Base-by-base conservation (phyloP, 257 asterid genomes). In the Solanum infundibuliforme region DNA sequence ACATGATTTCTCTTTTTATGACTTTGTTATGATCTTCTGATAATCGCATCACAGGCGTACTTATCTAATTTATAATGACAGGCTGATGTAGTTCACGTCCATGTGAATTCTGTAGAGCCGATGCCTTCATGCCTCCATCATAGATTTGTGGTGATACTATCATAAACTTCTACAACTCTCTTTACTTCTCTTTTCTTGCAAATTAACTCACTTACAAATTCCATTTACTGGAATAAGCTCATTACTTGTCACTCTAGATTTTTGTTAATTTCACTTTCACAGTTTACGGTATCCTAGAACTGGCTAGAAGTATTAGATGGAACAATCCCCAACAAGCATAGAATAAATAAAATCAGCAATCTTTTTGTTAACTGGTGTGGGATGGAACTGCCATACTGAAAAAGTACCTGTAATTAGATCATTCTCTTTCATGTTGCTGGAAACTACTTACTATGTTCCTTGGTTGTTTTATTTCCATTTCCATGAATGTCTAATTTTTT, bases 71-170 rank as follows among this genome's bases (percentile, higher is more conserved):
- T 89, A 36, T 76, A 86, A 65, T 90, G 87, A 88, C 95, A 96
- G 99, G 91, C 92, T 38, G 93, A 94, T 90, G 98, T 94, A 81
- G 93, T 90, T 35, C 98, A 94, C 91, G 92, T 95, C 92, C 97
- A 96, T 89, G 92, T 94, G 86, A 96, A 94, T 92, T 93, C 97
- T 62, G 88, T 94, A 87, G 90, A 92, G 89, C 98, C 99, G 81
- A 91, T 96, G 98, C 98, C 99, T 27, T 91, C 95, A 36, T 94
- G 98, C 92, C 92, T 96, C 27, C 88, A 91, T 92, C 98, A 96
- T 90, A 92, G 97, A 94, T 94, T 93, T 92, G 90, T 94, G 98
- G 99, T 96, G 89, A 93, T 97, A 81, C 41, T 43, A 43, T 46
- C 68, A 29, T 29, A 27, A 46, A 46, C 68, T 81, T 48, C 55